Evolutionary conservation across 495 filamentous ascomycete genomes (phyloP), one percentile per base, ranked within the genome.

Genomic region (Penicillium roqueforti): DNA sequence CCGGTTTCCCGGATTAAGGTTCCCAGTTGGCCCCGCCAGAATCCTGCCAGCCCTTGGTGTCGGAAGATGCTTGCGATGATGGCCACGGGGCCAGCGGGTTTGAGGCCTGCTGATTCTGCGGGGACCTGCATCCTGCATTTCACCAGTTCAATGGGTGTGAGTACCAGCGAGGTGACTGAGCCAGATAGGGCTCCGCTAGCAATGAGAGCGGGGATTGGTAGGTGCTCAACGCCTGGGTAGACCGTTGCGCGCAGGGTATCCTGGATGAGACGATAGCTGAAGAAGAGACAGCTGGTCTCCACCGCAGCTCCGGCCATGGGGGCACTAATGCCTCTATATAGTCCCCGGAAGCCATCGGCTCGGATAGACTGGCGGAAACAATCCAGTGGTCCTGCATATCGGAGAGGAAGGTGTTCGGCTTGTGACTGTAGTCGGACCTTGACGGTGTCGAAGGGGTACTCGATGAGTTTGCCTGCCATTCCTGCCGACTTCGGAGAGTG

Each of bases 91-190:
- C 81, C 76, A 3, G 76, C 68, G 8, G 66, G 61, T 32, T 63
- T 68, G 10, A 63, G 49, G 3, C 62, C 75, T 6, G 80, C 73
- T 7, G 67, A 51, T 13, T 72, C 66, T 4, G 74, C 41, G 4
- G 83, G 83, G 7, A 95, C 91, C 68, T 99, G 95, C 79, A 99
- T 95, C 72, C 92, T 92, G 80, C 95, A 99, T 72, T 99, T 99
- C 63, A 99, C 86, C 42, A 99, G 81, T 68, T 99, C 95, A 50
- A 99, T 90, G 0, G 95, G 95, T 0, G 95, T 99, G 43, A 99
- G 82, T 29, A 95, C 78, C 31, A 97, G 73, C 3, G 88, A 92
- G 1, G 95, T 96, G 61, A 96, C 84, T 19, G 88, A 90, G n/a
- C 95, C 95, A 13, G 89, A 84, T 23, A 86, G 84, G 18, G 86